Evolutionary conservation across 2,329 filamentous ascomycete genomes (phyloP).

Genomic region (Alternaria tenuissima): DNA sequence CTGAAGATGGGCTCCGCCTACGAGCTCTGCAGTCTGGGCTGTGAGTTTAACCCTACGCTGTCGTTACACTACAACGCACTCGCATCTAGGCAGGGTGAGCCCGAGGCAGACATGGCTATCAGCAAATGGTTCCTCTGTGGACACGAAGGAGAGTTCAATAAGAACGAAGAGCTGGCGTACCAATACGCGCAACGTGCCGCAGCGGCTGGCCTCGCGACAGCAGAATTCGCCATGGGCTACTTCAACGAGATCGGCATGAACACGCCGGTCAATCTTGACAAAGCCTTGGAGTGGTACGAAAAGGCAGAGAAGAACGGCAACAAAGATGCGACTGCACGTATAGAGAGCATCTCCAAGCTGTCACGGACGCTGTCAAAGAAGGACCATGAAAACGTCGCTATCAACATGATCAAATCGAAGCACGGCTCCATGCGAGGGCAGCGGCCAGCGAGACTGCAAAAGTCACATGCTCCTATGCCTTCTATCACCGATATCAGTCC

Average conservation of each 20-base stretch:
- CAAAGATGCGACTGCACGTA: slow-evolving; percentile 80
- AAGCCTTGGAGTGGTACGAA: slow-evolving; percentile 89
- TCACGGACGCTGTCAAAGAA: slow-evolving; percentile 85
- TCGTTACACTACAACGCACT: slow-evolving; percentile 96
- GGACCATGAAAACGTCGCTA: slow-evolving; percentile 91
- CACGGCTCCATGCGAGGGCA: slow-evolving; percentile 62
- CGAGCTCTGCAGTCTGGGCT: slow-evolving; percentile 91
- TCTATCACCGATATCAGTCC: slow-evolving; percentile 50
- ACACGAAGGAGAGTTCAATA: slow-evolving; percentile 88
- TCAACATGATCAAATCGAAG: slow-evolving; percentile 77
- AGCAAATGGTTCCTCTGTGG: slow-evolving; percentile 99
- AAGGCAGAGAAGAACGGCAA: slow-evolving; percentile 91
- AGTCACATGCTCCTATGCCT: slow-evolving; percentile 49
- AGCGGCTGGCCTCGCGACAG: slow-evolving; percentile 80
- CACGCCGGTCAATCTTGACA: slow-evolving; percentile 80
- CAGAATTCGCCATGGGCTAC: slow-evolving; percentile 96
- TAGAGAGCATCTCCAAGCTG: slow-evolving; percentile 79
- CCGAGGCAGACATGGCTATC: slow-evolving; percentile 93
- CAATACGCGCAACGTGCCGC: slow-evolving; percentile 90
- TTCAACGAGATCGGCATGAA: slow-evolving; percentile 97
- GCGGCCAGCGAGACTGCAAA: slow-evolving; percentile 55
- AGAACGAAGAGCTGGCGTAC: slow-evolving; percentile 94
- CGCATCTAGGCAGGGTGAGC: slow-evolving; percentile 88
- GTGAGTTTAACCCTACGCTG: slow-evolving; percentile 91
- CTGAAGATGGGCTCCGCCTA: slow-evolving; percentile 97